Conservation (phyloP, 768 basidiomycete genomes). For the Lentinula edodes region DNA sequence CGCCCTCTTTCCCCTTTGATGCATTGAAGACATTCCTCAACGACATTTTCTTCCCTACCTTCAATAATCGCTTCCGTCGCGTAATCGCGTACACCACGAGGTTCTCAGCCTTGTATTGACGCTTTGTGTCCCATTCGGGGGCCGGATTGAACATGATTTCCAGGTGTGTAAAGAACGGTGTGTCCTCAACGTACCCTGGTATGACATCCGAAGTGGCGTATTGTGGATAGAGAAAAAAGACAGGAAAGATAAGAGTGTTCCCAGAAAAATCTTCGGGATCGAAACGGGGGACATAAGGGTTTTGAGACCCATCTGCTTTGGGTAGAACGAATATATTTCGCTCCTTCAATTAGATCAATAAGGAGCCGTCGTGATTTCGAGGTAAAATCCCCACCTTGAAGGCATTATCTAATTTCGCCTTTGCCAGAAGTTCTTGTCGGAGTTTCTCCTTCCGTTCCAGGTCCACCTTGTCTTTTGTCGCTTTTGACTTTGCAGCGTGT, state of each 20-base stretch:
- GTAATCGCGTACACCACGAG: slow-evolving; percentile 86
- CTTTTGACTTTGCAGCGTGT: slow-evolving; percentile 39
- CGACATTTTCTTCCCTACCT: slow-evolving; percentile 88
- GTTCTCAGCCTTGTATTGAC: slow-evolving; percentile 58
- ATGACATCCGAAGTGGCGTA: slow-evolving; percentile 87
- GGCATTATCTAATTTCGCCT: slow-evolving; percentile 48
- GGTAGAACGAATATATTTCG: slow-evolving; percentile 62
- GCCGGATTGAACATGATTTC: slow-evolving; percentile 78
- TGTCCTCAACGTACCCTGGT: slow-evolving; percentile 77
- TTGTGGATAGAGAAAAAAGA: slow-evolving; percentile 92
- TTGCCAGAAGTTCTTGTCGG: slow-evolving; percentile 45
- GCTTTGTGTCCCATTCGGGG: slow-evolving; percentile 72
- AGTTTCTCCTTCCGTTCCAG: slow-evolving; percentile 44
- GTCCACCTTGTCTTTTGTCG: slow-evolving; percentile 46
- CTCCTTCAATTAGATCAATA: slow-evolving; percentile 38
- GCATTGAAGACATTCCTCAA: slow-evolving; percentile 69
- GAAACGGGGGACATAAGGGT: slow-evolving; percentile 60
- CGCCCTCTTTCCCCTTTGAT: slow-evolving; percentile 54
- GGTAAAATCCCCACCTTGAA: slow-evolving; percentile 48
- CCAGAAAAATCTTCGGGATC: slow-evolving; percentile 58
- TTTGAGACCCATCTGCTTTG: slow-evolving; percentile 46
- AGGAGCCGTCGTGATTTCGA: background rate
- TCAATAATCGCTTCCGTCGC: slow-evolving; percentile 67
- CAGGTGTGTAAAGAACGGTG: slow-evolving; percentile 75
- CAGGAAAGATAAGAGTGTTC: slow-evolving; percentile 70